phyloP scores from a whole-genome alignment of 345 rosid species.

The Eucalyptus urophylla region DNA sequence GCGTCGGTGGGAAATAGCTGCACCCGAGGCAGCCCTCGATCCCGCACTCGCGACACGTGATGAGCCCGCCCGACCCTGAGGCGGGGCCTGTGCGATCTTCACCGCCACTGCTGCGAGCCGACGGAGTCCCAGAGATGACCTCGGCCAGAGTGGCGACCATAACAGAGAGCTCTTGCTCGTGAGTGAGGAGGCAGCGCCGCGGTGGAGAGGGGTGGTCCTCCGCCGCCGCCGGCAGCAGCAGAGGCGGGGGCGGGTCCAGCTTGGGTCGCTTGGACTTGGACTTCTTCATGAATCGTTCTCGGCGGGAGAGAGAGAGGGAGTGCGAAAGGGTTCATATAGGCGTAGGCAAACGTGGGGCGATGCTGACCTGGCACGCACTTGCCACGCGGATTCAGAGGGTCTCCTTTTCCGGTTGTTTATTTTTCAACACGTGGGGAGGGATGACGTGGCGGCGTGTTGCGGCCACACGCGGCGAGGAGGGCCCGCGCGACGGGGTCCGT shows the following conservation, averaged over 20 bases:
- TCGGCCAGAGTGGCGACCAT: conserved; percentile 42
- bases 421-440: background rate
- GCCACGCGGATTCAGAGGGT: background rate
- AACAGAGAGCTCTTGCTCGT: conserved; percentile 46
- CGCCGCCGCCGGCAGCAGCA: background rate
- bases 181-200: conserved; percentile 15
- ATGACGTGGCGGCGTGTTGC: background rate
- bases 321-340: background rate
- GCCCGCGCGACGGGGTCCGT: background rate
- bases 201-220: background rate
- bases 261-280: conserved; percentile 13
- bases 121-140: background rate
- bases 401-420: no score
- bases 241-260: background rate
- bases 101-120: background rate
- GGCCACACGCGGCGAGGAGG: background rate
- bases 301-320: background rate
- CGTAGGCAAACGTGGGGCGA: background rate
- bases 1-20: conserved; percentile 49
- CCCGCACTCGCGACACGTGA: conserved; percentile 53
- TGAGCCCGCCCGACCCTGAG: conserved; percentile 13
- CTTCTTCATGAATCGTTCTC: conserved; percentile 9
- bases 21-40: conserved; percentile 73
- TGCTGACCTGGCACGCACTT: background rate
- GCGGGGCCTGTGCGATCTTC: background rate